Conservation (phyloP, 2,329 filamentous ascomycete species). For the Leptographium wingfieldii region DNA sequence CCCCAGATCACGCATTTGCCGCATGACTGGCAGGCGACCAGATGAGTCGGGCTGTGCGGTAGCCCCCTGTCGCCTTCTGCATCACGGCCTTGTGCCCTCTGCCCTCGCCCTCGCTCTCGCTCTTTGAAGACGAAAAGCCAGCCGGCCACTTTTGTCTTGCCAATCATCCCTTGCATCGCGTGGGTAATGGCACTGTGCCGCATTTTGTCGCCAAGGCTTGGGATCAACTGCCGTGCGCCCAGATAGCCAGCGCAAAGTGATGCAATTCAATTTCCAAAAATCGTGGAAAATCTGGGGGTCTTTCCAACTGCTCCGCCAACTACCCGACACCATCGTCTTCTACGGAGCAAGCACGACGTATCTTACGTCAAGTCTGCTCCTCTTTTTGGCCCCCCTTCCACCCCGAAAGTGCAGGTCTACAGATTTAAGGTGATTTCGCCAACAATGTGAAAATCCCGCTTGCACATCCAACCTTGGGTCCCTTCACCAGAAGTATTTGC, state of each 20-base stretch:
- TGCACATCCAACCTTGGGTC: too few relatives aligned
- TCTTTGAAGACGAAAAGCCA: too few relatives aligned
- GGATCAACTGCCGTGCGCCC: neutral
- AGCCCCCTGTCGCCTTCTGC: neutral
- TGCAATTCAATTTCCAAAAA: neutral
- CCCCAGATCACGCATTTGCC: neutral
- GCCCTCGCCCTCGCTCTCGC: too few relatives aligned
- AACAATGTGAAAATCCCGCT: too few relatives aligned
- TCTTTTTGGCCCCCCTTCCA: too few relatives aligned
- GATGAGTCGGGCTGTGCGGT: neutral
- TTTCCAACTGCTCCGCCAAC: neutral
- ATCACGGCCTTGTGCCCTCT: neutral
- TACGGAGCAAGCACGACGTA: too few relatives aligned
- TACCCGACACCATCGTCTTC: neutral
- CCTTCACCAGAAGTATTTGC: too few relatives aligned
- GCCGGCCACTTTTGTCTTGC: neutral
- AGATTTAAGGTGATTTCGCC: neutral
- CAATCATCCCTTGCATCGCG: neutral
- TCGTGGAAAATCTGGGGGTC: neutral
- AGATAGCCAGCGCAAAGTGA: neutral
- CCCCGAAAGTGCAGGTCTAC: too few relatives aligned
- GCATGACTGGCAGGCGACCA: neutral
- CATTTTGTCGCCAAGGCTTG: neutral
- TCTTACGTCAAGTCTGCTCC: too few relatives aligned
- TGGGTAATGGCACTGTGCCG: neutral